Percentiles rank a stretch among this genome's conserved stretches.
These are phyloP conservation scores for Litchi chinensis DNA, from an alignment of 345 rosid genomes.

Conservation along the genomic window DNA sequence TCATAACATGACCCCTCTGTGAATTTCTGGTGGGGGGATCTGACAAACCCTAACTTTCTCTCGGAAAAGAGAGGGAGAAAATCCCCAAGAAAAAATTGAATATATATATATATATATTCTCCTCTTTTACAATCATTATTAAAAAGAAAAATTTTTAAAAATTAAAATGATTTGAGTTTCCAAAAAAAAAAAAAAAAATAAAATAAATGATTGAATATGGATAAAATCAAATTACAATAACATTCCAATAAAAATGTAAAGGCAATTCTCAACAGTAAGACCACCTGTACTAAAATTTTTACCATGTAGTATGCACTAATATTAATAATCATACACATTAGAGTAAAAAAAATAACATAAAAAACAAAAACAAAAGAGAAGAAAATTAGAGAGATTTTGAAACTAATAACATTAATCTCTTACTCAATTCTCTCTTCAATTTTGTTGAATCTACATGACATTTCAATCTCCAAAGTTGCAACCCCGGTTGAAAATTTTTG, in stretches of 20 bases:
- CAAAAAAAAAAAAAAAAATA: no score
- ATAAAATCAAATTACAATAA: neutral
- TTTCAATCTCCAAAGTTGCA: neutral
- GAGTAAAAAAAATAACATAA: neutral
- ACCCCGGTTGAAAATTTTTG: no score
- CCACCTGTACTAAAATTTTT: slow-evolving; percentile 2
- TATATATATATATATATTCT: no score
- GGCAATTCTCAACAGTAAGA: slow-evolving; percentile 8
- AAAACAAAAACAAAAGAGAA: neutral
- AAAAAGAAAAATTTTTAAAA: no score
- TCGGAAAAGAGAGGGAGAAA: slow-evolving; percentile 3
- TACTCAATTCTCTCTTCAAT: slow-evolving; percentile 4
- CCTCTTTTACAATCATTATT: no score
- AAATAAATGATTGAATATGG: no score
- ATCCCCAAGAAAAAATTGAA: neutral
- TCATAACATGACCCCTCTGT: neutral
- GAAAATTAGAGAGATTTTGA: slow-evolving; percentile 16
- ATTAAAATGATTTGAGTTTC: neutral
- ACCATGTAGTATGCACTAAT: neutral
- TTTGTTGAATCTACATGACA: slow-evolving; percentile 21
- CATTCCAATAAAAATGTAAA: neutral
- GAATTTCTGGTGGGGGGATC: slow-evolving; percentile 18
- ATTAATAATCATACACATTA: slow-evolving; percentile 24
- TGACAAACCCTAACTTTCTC: slow-evolving; percentile 22
- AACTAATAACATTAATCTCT: slow-evolving; percentile 19